These are phyloP conservation scores for Leishmania major DNA, from an alignment of 208 protist species.

Conservation along the genomic window DNA sequence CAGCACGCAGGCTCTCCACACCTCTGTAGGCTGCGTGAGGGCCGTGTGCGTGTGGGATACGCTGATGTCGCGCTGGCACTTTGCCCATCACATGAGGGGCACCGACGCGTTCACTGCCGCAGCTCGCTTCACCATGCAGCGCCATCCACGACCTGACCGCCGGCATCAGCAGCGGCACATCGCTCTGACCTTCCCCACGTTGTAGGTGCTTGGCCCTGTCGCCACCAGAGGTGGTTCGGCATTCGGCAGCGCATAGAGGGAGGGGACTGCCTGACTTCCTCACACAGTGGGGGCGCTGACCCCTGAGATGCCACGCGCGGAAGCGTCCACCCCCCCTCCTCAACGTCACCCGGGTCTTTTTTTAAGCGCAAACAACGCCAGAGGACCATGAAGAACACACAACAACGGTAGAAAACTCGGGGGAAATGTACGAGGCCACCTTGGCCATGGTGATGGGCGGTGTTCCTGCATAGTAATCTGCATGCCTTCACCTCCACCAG, in stretches of 20 bases:
- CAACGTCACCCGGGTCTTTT: background rate
- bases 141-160: too few relatives aligned
- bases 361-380: background rate
- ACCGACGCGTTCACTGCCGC: background rate
- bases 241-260: background rate
- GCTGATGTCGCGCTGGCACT: background rate
- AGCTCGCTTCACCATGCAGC: background rate
- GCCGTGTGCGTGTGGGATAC: background rate
- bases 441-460: background rate
- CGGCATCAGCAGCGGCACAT: background rate
- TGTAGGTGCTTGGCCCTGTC: background rate
- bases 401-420: background rate
- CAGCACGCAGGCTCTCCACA: too few relatives aligned
- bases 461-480: background rate
- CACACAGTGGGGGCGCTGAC: background rate
- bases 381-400: background rate
- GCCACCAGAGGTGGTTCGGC: background rate
- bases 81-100: background rate
- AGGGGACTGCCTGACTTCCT: background rate
- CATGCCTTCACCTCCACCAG: background rate
- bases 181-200: background rate
- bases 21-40: background rate
- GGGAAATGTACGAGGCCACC: background rate
- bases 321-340: too few relatives aligned
- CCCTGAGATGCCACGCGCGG: too few relatives aligned